phyloP scores from a whole-genome alignment of 352 stramenopile species.

The Pythium phragmiticola region DNA sequence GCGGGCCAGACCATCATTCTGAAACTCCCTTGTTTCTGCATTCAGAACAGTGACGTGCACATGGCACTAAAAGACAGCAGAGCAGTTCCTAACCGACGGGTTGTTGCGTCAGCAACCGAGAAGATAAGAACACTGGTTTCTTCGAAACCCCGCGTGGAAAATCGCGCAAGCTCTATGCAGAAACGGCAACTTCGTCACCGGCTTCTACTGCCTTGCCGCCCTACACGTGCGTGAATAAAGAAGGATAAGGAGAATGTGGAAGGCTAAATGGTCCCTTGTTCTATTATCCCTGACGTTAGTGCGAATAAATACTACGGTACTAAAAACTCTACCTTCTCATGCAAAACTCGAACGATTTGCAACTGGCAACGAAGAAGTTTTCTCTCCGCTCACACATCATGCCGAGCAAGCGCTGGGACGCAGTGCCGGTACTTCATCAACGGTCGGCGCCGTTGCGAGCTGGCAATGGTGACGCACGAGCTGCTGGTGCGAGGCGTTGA shows the following conservation, averaged over 20 bases:
- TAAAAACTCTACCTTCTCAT: constrained; percentile 3
- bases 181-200: neutral
- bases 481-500: constrained; percentile 54
- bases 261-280: constrained; percentile 12
- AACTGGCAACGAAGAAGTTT: neutral
- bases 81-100: neutral
- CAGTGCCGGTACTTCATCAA: constrained; percentile 11
- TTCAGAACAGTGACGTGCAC: constrained; percentile 20
- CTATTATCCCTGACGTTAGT: constrained; percentile 1
- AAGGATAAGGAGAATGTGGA: neutral
- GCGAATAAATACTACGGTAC: constrained; percentile 26
- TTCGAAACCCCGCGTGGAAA: neutral
- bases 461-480: constrained; percentile 36
- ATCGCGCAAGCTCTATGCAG: neutral
- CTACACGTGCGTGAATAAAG: neutral
- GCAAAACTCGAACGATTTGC: neutral
- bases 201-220: neutral
- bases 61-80: neutral
- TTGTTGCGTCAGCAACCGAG: neutral
- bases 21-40: neutral
- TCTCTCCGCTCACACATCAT: constrained; percentile 4
- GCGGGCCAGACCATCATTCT: constrained; percentile 27
- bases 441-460: neutral
- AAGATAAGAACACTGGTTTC: neutral
- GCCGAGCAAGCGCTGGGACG: constrained; percentile 27